These are phyloP conservation scores for Boletus vermiculosoides DNA, from an alignment of 768 basidiomycete genomes.

Conservation along the genomic window DNA sequence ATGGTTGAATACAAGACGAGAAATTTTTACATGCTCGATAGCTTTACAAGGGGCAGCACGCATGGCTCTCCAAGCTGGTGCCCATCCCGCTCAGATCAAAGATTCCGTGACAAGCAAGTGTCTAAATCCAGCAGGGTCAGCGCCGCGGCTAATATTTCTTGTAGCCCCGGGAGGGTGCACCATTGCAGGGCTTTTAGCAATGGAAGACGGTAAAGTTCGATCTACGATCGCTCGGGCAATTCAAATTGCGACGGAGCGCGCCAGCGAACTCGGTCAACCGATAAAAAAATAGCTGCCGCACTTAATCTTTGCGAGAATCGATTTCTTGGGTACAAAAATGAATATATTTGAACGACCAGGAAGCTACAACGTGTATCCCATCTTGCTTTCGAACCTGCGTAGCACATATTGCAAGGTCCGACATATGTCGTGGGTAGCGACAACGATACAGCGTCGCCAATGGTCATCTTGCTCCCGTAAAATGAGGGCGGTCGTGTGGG, in stretches of 20 bases:
- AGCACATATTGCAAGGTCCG: conserved; percentile 25
- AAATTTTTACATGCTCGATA: conserved; percentile 31
- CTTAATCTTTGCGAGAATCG: not conserved
- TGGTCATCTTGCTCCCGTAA: conserved; percentile 80
- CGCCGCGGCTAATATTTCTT: conserved; percentile 1
- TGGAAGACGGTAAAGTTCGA: conserved; percentile 92
- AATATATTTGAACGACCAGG: not conserved
- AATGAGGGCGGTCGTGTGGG: conserved; percentile 91
- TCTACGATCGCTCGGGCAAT: conserved; percentile 95
- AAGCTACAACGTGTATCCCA: conserved; percentile 26
- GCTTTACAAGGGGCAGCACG: conserved; percentile 95
- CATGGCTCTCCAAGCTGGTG: conserved; percentile 87
- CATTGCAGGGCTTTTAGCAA: conserved; percentile 91
- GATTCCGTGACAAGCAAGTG: conserved; percentile 93
- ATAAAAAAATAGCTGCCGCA: conserved; percentile 41
- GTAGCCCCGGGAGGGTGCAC: conserved; percentile 97
- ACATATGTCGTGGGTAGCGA: conserved; percentile 37
- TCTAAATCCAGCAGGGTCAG: not conserved
- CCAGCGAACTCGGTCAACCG: conserved; percentile 80
- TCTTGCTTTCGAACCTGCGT: conserved; percentile 38
- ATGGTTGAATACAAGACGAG: not conserved
- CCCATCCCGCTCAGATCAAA: conserved; percentile 94
- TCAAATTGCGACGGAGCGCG: conserved; percentile 89
- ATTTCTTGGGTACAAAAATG: not conserved
- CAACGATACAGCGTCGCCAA: conserved; percentile 24